phyloP scores from a whole-genome alignment of 2,329 filamentous ascomycete genomes.

The Tothia fuscella region DNA sequence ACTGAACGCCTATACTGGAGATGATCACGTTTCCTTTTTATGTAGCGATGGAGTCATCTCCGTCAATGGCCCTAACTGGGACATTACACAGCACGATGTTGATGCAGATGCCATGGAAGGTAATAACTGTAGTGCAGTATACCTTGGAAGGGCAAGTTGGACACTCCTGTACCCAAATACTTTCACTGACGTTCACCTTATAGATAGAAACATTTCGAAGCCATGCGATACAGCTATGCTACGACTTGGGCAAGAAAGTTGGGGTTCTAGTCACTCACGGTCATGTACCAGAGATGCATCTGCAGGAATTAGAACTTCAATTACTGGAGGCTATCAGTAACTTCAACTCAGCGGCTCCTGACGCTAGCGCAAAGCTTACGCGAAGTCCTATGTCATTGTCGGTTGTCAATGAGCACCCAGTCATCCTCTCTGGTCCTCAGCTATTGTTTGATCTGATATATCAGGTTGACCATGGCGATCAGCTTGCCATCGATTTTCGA shows the following conservation, averaged over 20 bases:
- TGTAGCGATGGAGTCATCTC: conserved; percentile 8
- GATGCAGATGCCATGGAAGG: background rate
- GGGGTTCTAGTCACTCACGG: background rate
- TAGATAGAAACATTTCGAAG: background rate
- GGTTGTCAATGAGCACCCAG: conserved; percentile 46
- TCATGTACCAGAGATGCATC: background rate
- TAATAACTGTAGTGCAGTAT: background rate
- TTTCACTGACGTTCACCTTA: background rate
- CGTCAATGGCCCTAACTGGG: background rate
- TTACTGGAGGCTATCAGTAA: background rate
- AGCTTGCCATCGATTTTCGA: conserved; percentile 53
- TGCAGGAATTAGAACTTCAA: background rate
- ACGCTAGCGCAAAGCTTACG: background rate
- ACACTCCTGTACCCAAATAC: background rate
- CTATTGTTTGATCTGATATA: conserved; percentile 53
- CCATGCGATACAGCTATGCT: background rate
- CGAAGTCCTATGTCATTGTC: conserved; percentile 28
- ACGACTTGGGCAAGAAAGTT: too few species aligned
- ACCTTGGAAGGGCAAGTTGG: conserved; percentile 1
- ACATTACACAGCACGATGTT: background rate
- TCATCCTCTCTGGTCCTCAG: conserved; percentile 39
- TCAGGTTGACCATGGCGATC: conserved; percentile 20
- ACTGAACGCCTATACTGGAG: conserved; percentile 12
- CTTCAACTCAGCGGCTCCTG: background rate
- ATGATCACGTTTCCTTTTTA: conserved; percentile 12